Percentiles rank a stretch among this genome's conserved stretches.
Evolutionary conservation across 192 early-diverging fungal species (phyloP).

Genomic region (Chytriomyces sp.): DNA sequence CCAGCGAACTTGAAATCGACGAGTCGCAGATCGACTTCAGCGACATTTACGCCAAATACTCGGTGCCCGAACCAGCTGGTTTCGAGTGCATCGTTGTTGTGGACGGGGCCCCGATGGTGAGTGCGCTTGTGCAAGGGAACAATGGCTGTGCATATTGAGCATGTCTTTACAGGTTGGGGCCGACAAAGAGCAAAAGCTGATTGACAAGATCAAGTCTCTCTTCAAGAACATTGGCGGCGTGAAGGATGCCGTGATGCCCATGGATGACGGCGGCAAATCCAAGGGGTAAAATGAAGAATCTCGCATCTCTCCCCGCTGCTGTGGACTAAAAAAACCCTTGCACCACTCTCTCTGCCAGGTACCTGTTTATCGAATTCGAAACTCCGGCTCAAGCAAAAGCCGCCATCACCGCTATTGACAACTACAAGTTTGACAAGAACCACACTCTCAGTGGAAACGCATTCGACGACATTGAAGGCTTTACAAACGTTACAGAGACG

Average conservation of each 20-base stretch:
- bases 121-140: neutral
- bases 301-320: no score
- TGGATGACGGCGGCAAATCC: slow-evolving; percentile 71
- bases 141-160: neutral
- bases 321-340: neutral
- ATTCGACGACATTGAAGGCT: slow-evolving; percentile 92
- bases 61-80: slow-evolving; percentile 74
- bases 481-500: slow-evolving; percentile 72
- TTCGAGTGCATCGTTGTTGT: slow-evolving; percentile 87
- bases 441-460: slow-evolving; percentile 84
- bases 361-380: slow-evolving; percentile 93
- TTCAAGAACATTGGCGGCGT: slow-evolving; percentile 81
- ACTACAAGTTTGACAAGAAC: slow-evolving; percentile 78
- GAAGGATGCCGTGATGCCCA: slow-evolving; percentile 90
- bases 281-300: slow-evolving; percentile 69
- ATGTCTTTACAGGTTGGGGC: slow-evolving; percentile 65
- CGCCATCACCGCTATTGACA: slow-evolving; percentile 78
- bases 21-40: slow-evolving; percentile 75
- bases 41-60: slow-evolving; percentile 83
- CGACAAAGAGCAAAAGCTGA: slow-evolving; percentile 83
- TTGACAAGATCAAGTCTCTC: slow-evolving; percentile 71
- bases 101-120: slow-evolving; percentile 79
- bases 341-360: slow-evolving; percentile 48
- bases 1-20: slow-evolving; percentile 31
- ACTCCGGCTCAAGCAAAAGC: slow-evolving; percentile 79